Conservation (phyloP, 2,329 filamentous ascomycete species). For the Diaporthe nobilis region DNA sequence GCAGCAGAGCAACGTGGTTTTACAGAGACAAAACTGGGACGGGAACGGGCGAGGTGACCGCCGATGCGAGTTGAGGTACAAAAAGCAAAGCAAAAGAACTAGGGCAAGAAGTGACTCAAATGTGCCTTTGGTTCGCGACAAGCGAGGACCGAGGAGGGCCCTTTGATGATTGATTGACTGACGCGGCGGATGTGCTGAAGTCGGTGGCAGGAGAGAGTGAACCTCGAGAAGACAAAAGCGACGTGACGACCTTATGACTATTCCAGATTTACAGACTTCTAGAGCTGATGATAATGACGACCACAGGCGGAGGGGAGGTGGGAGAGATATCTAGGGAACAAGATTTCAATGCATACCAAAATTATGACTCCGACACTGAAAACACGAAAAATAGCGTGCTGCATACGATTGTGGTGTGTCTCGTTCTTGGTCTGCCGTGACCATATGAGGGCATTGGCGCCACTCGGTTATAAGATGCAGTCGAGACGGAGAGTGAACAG, state of each 20-base stretch:
- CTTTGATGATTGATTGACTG: not conserved
- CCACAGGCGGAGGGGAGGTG: not conserved
- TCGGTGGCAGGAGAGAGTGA: not conserved
- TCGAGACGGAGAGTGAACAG: not conserved
- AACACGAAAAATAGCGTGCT: not conserved
- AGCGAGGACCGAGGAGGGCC: not conserved
- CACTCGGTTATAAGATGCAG: not conserved
- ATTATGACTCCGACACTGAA: not conserved
- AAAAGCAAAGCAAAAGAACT: conserved; percentile 2
- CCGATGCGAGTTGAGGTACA: not conserved
- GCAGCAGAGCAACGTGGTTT: not conserved
- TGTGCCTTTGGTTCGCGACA: not conserved
- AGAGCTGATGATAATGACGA: conserved; percentile 42
- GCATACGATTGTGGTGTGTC: not conserved
- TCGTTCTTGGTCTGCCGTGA: not conserved
- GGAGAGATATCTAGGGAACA: not conserved
- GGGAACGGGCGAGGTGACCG: not conserved
- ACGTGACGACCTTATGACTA: conserved; percentile 39
- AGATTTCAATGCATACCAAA: conserved; percentile 23
- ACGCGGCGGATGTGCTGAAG: not conserved
- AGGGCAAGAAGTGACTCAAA: not conserved
- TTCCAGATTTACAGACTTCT: conserved; percentile 28
- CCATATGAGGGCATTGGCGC: not conserved
- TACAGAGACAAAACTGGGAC: not conserved
- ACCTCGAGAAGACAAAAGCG: conserved; percentile 33